These are phyloP conservation scores for Madurella fahalii DNA, from an alignment of 2,329 filamentous ascomycete genomes.

Conservation along the genomic window DNA sequence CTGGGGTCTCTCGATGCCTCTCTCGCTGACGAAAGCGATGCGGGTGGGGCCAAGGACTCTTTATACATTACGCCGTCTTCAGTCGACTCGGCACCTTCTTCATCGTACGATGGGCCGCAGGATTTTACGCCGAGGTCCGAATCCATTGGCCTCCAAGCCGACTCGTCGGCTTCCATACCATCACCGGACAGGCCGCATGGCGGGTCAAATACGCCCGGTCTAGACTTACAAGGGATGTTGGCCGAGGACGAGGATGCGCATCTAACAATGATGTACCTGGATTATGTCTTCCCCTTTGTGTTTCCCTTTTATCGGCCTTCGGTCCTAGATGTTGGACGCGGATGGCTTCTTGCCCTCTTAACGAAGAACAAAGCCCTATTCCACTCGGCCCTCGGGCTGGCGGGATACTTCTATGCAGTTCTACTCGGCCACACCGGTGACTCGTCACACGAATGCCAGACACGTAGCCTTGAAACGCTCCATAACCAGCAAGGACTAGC, in stretches of 20 bases:
- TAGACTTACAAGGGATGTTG: background rate
- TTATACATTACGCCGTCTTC: background rate
- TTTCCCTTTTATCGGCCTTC: conserved; percentile 60
- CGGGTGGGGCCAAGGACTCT: background rate
- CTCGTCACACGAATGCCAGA: conserved; percentile 15
- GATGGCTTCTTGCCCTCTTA: conserved; percentile 57
- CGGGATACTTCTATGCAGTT: conserved; percentile 54
- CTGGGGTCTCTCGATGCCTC: conserved; percentile 28
- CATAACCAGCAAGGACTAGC: conserved; percentile 31
- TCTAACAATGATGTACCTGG: conserved; percentile 56
- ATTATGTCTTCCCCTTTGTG: conserved; percentile 58
- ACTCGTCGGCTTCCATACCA: conserved; percentile 3
- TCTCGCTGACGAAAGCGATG: conserved; percentile 18
- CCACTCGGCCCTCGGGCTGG: conserved; percentile 53
- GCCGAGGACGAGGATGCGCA: conserved; percentile 26
- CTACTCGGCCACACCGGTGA: conserved; percentile 28
- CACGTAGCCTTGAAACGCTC: conserved; percentile 22
- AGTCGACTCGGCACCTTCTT: background rate
- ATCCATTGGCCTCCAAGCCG: background rate
- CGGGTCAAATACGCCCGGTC: background rate
- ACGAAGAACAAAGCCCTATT: conserved; percentile 55
- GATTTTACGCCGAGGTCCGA: conserved; percentile 1
- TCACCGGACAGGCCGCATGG: background rate
- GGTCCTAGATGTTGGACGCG: conserved; percentile 52
- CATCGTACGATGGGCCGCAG: background rate